Base-by-base conservation (phyloP, 495 filamentous ascomycete genomes). In the Aspergillus kassunensis region DNA sequence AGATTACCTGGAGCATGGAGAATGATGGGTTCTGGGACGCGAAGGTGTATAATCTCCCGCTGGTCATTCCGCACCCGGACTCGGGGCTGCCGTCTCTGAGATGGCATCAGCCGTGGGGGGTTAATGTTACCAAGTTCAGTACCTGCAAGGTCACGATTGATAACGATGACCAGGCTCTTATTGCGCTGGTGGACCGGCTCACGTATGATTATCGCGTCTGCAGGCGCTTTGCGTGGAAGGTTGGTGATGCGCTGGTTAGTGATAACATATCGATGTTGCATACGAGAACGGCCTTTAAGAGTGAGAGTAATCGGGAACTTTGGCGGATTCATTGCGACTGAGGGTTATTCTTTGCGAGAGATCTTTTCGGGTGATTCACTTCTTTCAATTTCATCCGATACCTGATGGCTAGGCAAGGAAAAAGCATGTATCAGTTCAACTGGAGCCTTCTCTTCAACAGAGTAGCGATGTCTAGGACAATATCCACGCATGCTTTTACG, bases 31-130 rank as follows among this genome's bases (percentile, higher is more conserved):
- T 48, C 45, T 48, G 45, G 45, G 59, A 70, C 8, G 67, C 67
- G 0, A 70, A 69, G 8, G 39, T 79, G 13, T 53, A 57, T 6
- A 65, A 69, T 18, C 54, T 80, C 1, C 74, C 75, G 0, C 51
- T 84, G n/a, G 69, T 81, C 3, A 57, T 76, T n/a, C 58, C 60
- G 0, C 78, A 82, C 47, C 74, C 76, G 1, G 57, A 62, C 4
- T 74, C 66, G 0, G 62, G 62, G 0, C 57, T 62, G 2, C 73
- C 74, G 0, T 82, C 75, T 40, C 24, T 83, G 12, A 68, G 80
- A 27, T 84, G 69, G 61, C 78, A 82, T 52, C 72, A 81, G 59
- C 74, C 77, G 0, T 82, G 80, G 79, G 70, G 69, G 6, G 56
- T 65, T 16, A 67, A 55, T 25, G 73, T 74, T 54, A 80, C 78